Base-by-base conservation (phyloP, 1,139 yeast genomes). In the Blastobotrys petasosporus region DNA sequence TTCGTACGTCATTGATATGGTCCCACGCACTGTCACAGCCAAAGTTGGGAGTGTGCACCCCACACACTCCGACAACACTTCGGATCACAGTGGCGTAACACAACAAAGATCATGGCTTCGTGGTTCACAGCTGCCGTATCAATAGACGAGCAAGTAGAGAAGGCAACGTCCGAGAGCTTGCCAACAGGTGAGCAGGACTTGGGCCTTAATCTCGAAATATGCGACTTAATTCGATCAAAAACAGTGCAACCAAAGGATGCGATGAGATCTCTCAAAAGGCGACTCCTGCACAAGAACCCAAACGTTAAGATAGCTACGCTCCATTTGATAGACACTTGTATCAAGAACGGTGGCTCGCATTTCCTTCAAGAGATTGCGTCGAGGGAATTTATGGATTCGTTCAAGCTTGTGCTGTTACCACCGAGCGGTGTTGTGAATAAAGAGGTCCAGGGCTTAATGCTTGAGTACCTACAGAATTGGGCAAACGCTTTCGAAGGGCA, bases 161-260 rank as follows among this genome's bases (percentile, higher is more conserved):
- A 76, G 54, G 95, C 97, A 11, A 88, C 97, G 0, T 82, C 92
- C 31, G 96, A 87, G 63, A 70, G 85, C 16, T 83, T 92, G 44
- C 97, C 97, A 2, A 81, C 85, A 59, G 98, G 97, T 2, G 96
- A 88, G 57, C 75, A 86, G 46, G 97, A 92, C 57, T 73, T 86
- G 52, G 78, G 82, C 5, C 72, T 78, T 43, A 90, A 94, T 8
- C 71, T 92, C 51, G 98, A 92, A 62, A 78, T 92, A 48, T 85
- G 96, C 46, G 99, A 92, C 65, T 63, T 82, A 44, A 86, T 92
- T 42, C 75, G 97, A 54, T 81, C 94, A 46, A 88, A 88, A 61
- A 79, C 84, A 52, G 78, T 87, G n/a, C 76, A 82, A 1, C 77
- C 97, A 3, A 83, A 80, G 59, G 92, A 83, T 53, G 87, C 95